Evolutionary conservation across 805 yeast genomes (phyloP), one percentile per base, ranked within the genome.

Genomic region (Suhomyces xylopsoci): DNA sequence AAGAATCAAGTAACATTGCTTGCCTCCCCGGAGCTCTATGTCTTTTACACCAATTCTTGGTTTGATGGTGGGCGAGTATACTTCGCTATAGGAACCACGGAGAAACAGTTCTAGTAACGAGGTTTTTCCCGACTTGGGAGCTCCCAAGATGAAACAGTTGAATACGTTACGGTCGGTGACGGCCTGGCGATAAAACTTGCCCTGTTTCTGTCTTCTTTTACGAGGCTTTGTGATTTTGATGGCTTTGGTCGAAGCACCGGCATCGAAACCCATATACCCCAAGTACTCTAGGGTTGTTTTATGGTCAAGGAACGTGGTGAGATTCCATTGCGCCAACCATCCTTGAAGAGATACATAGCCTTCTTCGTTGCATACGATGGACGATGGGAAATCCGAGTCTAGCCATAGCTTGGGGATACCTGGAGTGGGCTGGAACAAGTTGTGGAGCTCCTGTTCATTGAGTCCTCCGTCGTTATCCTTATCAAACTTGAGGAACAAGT

Each of bases 261-360:
- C 81, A 55, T 89, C 96, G 63, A 87, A 93, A 0, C 99, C 99
- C 51, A 94, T 78, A 70, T 89, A 90, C 0, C 96, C 96, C 55
- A 94, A 70, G 62, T 93, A 94, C 48, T 90, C 96, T 48, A 94
- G 77, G 0, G 98, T 91, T 0, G 90, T 86, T 59, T 80, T 83
- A 64, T 88, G 83, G 61, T 92, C 96, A 28, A 94, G 72, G 59
- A 83, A 91, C 0, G 98, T 93, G 0, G 97, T 90, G 88, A 94
- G 88, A 60, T 93, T 87, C 99, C 99, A 94, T 63, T 93, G 98
- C 0, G 99, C 99, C 38, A 94, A 71, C 99, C 99, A 94, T 2
- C 99, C 99, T 71, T 96, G 99, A 25, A 94, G 69, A 0, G 98
- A 90, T 3, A 94, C 91, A 64, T 84, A 81, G 0, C 97, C 97